phyloP scores from a whole-genome alignment of 495 filamentous ascomycete species.

The Haplographium delicatum region DNA sequence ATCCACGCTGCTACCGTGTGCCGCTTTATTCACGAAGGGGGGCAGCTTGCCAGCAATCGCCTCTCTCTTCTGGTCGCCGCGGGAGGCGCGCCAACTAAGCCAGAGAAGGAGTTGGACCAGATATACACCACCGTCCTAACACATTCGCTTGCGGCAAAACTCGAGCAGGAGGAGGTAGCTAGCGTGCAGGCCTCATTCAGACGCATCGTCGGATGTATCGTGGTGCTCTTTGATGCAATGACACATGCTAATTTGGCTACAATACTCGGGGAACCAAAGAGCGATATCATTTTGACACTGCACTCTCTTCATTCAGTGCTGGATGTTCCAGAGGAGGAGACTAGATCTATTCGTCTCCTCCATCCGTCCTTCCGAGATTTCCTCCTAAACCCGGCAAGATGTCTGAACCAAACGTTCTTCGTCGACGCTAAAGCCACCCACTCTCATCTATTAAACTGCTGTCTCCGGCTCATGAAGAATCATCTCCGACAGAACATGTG shows the following conservation, averaged over 20 bases:
- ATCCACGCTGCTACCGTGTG: background rate
- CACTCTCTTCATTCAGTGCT: background rate
- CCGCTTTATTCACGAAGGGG: background rate
- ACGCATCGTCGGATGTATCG: background rate
- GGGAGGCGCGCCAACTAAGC: background rate
- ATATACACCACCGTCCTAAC: background rate
- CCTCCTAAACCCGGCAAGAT: background rate
- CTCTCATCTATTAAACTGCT: background rate
- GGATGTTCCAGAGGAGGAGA: background rate
- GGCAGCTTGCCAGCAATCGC: background rate
- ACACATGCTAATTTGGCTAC: background rate
- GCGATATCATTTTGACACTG: background rate
- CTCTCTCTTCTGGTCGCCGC: background rate
- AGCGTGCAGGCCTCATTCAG: background rate
- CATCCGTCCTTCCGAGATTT: background rate
- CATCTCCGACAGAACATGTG: background rate
- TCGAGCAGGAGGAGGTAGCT: background rate
- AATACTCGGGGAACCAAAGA: background rate
- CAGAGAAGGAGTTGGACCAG: background rate
- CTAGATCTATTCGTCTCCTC: background rate
- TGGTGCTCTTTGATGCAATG: background rate
- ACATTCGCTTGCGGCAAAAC: background rate
- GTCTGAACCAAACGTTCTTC: background rate
- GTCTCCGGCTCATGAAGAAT: background rate
- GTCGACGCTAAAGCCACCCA: background rate